Conservation (phyloP, 73 alveolate species). For the Effrenium voratum region DNA sequence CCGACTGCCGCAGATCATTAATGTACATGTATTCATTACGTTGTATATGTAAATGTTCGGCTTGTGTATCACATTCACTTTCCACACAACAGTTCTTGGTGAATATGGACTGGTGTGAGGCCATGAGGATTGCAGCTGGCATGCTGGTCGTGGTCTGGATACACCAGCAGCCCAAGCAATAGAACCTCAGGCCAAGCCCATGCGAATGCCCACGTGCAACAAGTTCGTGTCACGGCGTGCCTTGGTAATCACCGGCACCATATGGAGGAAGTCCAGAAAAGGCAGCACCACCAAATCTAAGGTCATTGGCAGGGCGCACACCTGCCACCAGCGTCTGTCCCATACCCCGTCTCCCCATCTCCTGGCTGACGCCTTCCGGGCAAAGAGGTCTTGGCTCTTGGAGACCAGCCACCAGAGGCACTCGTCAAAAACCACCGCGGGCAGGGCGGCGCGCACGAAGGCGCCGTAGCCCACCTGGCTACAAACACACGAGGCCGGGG, state of each 20-base stretch:
- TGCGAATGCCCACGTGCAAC: neutral
- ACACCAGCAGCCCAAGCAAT: slow-evolving; percentile 48
- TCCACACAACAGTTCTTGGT: no score
- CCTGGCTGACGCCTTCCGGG: slow-evolving; percentile 27
- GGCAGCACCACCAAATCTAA: slow-evolving; percentile 75
- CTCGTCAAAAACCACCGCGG: slow-evolving; percentile 70
- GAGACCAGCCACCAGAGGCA: slow-evolving; percentile 49
- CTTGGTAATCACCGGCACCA: slow-evolving; percentile 62
- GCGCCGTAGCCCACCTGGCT: slow-evolving; percentile 62
- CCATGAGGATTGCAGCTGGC: neutral
- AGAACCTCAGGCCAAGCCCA: neutral
- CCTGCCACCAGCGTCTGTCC: neutral
- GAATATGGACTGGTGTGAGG: no score
- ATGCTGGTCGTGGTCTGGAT: slow-evolving; percentile 28
- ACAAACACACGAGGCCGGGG: neutral
- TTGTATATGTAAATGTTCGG: no score
- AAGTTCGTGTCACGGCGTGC: neutral
- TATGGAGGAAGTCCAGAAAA: slow-evolving; percentile 43
- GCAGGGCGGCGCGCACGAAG: slow-evolving; percentile 78
- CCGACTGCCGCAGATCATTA: neutral
- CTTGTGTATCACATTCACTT: no score
- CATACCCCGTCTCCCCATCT: neutral
- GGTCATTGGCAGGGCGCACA: slow-evolving; percentile 57
- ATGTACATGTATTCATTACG: no score
- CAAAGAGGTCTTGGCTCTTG: slow-evolving; percentile 29